Evolutionary conservation across 495 filamentous ascomycete genomes (phyloP).

Genomic region (Thermochaetoides thermophila): DNA sequence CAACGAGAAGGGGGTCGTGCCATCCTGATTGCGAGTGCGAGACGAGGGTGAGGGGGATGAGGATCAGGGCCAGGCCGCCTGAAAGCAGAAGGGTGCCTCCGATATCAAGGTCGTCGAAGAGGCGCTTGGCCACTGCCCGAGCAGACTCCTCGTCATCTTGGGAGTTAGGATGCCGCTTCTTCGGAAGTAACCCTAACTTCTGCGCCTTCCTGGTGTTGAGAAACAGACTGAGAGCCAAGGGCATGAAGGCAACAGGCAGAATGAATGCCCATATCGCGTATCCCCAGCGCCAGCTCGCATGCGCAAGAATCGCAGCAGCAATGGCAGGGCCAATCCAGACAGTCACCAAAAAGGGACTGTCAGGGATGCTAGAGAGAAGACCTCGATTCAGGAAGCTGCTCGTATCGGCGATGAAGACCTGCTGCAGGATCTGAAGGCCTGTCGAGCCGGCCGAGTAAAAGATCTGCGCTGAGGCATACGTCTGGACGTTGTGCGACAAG

Average conservation of each 20-base stretch:
- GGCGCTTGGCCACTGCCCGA: conserved; percentile 20
- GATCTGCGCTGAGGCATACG: conserved; percentile 32
- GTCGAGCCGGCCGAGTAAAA: conserved; percentile 33
- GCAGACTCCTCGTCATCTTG: neutral
- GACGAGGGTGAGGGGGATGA: conserved; percentile 47
- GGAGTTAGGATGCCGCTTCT: conserved; percentile 3
- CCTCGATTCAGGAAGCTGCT: conserved; percentile 48
- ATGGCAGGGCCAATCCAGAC: conserved; percentile 36
- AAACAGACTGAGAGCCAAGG: conserved; percentile 37
- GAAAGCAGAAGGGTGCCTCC: conserved; percentile 42
- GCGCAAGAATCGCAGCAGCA: conserved; percentile 26
- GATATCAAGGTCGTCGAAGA: conserved; percentile 43
- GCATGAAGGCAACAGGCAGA: conserved; percentile 36
- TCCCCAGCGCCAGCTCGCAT: conserved; percentile 44
- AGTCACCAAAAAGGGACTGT: conserved; percentile 47
- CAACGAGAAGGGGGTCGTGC: conserved; percentile 37
- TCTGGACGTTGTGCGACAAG: conserved; percentile 22
- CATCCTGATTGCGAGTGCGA: conserved; percentile 35
- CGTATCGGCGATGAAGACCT: conserved; percentile 51
- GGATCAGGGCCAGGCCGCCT: conserved; percentile 44
- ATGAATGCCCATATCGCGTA: conserved; percentile 46
- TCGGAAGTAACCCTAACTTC: conserved; percentile 20
- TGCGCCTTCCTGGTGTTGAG: conserved; percentile 39
- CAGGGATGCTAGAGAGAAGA: conserved; percentile 43
- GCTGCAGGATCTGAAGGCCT: conserved; percentile 41